phyloP scores from a whole-genome alignment of 345 rosid species.

The Streptanthus diversifolius region DNA sequence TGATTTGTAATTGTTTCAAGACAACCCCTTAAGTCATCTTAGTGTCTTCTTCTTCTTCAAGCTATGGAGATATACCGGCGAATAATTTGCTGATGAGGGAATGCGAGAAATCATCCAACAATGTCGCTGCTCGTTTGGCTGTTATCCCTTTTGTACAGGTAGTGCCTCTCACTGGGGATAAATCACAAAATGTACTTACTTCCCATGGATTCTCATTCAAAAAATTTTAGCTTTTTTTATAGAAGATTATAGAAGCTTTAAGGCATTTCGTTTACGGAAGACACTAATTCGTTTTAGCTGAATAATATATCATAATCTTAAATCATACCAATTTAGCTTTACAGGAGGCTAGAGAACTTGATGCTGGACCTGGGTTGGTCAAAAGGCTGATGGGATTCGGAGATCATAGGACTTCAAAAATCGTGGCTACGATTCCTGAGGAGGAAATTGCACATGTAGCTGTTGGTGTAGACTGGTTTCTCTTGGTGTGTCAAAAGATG shows the following conservation, averaged over 20 bases:
- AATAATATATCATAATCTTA: not conserved
- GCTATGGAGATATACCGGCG: constrained; percentile 96
- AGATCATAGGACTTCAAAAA: constrained; percentile 65
- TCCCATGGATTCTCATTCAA: not conserved
- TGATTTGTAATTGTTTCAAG: not conserved
- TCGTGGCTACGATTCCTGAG: constrained; percentile 72
- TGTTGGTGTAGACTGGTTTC: constrained; percentile 86
- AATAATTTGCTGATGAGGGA: constrained; percentile 89
- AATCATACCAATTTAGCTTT: constrained; percentile 1
- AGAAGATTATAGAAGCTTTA: not conserved
- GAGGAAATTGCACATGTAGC: constrained; percentile 98
- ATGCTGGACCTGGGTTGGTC: constrained; percentile 94
- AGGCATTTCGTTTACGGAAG: not conserved
- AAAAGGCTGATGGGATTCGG: constrained; percentile 80
- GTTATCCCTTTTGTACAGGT: constrained; percentile 35
- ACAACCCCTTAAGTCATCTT: not conserved
- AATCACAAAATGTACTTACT: not conserved
- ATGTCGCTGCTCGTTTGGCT: constrained; percentile 87
- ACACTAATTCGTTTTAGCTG: not conserved
- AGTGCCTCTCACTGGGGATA: not conserved
- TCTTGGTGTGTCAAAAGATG: constrained; percentile 64
- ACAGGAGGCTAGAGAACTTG: constrained; percentile 97
- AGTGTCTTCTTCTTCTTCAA: constrained; percentile 20
- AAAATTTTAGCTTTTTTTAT: not conserved
- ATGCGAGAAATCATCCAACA: constrained; percentile 72